These are phyloP conservation scores for Phytopythium kandeliae DNA, from an alignment of 352 stramenopile species.

Conservation along the genomic window DNA sequence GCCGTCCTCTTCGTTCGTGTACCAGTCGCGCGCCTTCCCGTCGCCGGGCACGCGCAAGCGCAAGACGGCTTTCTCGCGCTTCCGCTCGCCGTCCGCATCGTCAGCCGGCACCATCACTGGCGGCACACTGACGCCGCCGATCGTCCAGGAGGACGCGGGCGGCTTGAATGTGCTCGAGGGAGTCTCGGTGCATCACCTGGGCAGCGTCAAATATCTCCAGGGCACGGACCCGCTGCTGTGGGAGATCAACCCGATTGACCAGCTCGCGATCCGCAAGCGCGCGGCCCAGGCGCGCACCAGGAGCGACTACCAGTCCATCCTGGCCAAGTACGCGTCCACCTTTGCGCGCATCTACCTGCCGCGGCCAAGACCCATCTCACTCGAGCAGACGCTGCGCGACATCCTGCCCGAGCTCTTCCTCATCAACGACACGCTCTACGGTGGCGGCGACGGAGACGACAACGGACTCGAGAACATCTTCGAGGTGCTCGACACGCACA, in stretches of 20 bases:
- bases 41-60: constrained; percentile 24
- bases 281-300: constrained; percentile 41
- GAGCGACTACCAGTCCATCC: constrained; percentile 60
- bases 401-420: constrained; percentile 72
- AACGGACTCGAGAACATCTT: constrained; percentile 77
- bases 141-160: constrained; percentile 22
- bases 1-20: constrained; percentile 28
- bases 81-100: constrained; percentile 44
- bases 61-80: constrained; percentile 48
- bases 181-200: constrained; percentile 51
- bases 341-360: constrained; percentile 73
- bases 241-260: constrained; percentile 79
- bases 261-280: constrained; percentile 67
- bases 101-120: too few relatives aligned
- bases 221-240: constrained; percentile 76
- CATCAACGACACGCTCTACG: constrained; percentile 77
- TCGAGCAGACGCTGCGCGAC: constrained; percentile 74
- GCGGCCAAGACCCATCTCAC: constrained; percentile 57
- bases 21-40: constrained; percentile 12
- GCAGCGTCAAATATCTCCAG: constrained; percentile 74
- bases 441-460: constrained; percentile 50
- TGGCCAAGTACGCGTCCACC: constrained; percentile 51
- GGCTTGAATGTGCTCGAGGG: constrained; percentile 15
- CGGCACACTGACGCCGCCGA: constrained; percentile 4
- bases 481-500: constrained; percentile 63